phyloP scores from a whole-genome alignment of 176 grass and related monocot species.

The Avena sativa region DNA sequence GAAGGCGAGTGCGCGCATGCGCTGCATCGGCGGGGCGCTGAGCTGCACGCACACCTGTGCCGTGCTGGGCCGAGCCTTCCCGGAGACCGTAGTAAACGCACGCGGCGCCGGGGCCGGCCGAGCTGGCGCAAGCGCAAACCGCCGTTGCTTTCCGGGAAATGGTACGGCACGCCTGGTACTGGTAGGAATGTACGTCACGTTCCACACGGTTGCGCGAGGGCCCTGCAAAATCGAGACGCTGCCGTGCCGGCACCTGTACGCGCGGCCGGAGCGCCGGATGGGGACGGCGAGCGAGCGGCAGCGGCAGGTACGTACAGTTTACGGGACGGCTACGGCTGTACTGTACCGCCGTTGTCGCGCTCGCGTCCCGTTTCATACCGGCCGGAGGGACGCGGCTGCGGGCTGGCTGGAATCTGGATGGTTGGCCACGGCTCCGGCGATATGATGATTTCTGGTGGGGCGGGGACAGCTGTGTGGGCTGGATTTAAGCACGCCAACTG shows the following conservation, averaged over 20 bases:
- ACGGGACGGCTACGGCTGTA: neutral
- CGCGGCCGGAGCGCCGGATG: neutral
- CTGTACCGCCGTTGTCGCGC: neutral
- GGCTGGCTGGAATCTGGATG: neutral
- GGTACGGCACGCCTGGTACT: neutral
- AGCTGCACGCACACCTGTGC: neutral
- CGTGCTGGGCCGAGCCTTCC: neutral
- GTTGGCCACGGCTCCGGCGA: neutral
- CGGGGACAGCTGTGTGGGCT: neutral
- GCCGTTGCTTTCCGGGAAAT: neutral
- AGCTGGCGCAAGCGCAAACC: neutral
- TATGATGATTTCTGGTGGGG: neutral
- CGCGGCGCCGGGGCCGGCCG: neutral
- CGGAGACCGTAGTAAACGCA: neutral
- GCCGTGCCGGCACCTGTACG: slow-evolving; percentile 1
- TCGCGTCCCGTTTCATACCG: neutral
- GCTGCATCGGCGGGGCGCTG: neutral
- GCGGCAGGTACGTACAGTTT: neutral
- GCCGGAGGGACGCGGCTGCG: neutral
- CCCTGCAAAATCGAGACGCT: neutral
- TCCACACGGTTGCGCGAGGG: neutral
- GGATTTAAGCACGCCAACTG: neutral
- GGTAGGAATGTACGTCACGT: neutral
- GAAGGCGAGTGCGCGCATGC: neutral
- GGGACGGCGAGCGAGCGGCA: neutral